These are phyloP conservation scores for Artemisia argyi DNA, from an alignment of 129 eudicot species.

Conservation along the genomic window DNA sequence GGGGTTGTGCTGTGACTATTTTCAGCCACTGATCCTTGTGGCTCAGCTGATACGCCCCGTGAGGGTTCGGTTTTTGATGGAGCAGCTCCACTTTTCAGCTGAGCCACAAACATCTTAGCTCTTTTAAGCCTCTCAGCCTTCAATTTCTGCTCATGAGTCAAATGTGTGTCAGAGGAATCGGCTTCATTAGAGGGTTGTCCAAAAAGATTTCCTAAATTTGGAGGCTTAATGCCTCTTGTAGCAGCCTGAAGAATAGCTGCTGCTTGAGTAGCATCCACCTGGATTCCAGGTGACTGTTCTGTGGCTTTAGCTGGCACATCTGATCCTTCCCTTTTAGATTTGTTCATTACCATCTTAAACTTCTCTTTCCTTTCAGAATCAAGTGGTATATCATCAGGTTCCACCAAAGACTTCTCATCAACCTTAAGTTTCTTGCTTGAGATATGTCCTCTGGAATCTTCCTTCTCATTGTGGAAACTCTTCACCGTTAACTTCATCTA, in stretches of 20 bases:
- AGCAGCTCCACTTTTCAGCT: slow-evolving; percentile 70
- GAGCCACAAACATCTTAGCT: slow-evolving; percentile 94
- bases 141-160: slow-evolving; percentile 69
- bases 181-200: slow-evolving; percentile 38
- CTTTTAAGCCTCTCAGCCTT: slow-evolving; percentile 88
- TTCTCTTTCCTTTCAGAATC: slow-evolving; percentile 87
- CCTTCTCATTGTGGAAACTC: slow-evolving; percentile 47
- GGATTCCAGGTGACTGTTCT: slow-evolving; percentile 43
- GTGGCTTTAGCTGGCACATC: slow-evolving; percentile 48
- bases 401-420: slow-evolving; percentile 26
- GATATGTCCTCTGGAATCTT: slow-evolving; percentile 33
- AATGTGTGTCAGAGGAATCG: slow-evolving; percentile 49
- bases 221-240: slow-evolving; percentile 70
- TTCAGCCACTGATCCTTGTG: slow-evolving; percentile 38
- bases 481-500: slow-evolving; percentile 58
- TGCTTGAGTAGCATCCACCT: slow-evolving; percentile 81
- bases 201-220: slow-evolving; percentile 46
- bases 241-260: slow-evolving; percentile 99
- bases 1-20: slow-evolving; percentile 39
- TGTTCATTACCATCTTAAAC: slow-evolving; percentile 85
- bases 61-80: slow-evolving; percentile 40
- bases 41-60: slow-evolving; percentile 66
- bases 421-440: slow-evolving; percentile 44
- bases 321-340: slow-evolving; percentile 65
- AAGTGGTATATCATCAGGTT: slow-evolving; percentile 47